Evolutionary conservation across 108 stramenopile genomes (phyloP), one percentile per base, ranked within the genome.

Genomic region (Cyclotella atomus): DNA sequence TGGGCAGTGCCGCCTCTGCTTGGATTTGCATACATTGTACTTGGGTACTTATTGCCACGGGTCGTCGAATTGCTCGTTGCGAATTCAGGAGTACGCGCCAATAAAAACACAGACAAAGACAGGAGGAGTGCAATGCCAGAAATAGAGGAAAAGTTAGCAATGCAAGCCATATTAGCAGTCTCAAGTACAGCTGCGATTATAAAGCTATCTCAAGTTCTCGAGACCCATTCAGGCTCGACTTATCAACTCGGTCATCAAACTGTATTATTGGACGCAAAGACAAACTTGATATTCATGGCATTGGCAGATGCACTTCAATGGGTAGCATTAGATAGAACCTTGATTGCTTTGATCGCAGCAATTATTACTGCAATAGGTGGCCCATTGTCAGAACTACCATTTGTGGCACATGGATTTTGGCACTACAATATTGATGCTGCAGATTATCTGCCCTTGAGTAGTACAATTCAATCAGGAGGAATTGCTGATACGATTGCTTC

Each of bases 1-100:
- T 88, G 87, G 90, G 67, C 68, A 4, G 87, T 94, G 3, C 92
- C 92, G 54, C 90, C 90, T 34, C 70, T 94, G n/a, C 76, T 94
- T 27, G 92, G 89, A 3, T 45, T 94, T 56, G 90, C 92, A 1
- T 94, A 94, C 70, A 70, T 94, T 8, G 81, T 94, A 19, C 65
- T 94, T 21, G 92, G 92, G 33, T 89, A 83, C 70, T 59, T 91
- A n/a, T 66, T 94, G 64, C 92, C 92, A 3, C 67, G 70, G 43
- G 44, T 77, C 1, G 73, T 81, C 57, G 75, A 71, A 36, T 52
- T 61, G 33, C 14, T 74, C 15, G 24, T 36, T 25, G 12, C 2
- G 0, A 36, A 50, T 68, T 8, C 46, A 30, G 56, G 20, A 21
- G 17, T 17, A 32, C n/a, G 15, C 21, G 5, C 56, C 21, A 34